Base-by-base conservation (phyloP, 192 early-diverging fungal genomes). In the Linnemannia schmuckeri region DNA sequence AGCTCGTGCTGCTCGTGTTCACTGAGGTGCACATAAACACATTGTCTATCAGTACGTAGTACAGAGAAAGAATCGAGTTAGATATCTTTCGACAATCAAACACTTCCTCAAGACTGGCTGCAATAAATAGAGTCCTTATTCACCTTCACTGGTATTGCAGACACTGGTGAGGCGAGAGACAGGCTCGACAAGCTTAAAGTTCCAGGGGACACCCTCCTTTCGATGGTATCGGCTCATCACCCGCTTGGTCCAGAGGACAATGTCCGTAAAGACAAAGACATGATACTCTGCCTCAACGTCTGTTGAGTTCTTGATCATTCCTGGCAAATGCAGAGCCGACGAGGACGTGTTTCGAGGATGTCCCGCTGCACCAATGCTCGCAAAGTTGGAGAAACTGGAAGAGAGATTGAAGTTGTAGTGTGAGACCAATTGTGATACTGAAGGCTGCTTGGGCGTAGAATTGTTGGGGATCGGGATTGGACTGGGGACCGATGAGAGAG, bases 181-280 rank as follows among this genome's bases (percentile, higher is more conserved):
- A 10, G 85, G 85, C 44, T 87, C 85, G 2, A 87, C 79, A 33
- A 87, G 72, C 38, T 87, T 87, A 33, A 87, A 87, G 54, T 81
- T 81, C 85, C 85, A 87, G 3, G 85, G 85, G 0, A 73, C 54
- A 8, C 85, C 85, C 54, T 87, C 85, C 49, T 87, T 87, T 1
- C 85, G 85, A 42, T 87, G 70, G 46, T 87, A 87, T 4, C 85
- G 79, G 52, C 85, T 81, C 72, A 87, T 81, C 15, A 87, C 85
- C 17, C 85, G n/a, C 37, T 87, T 87, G 27, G 85, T 87, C 85
- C 85, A 87, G 0, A 87, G 61, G 0, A 87, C 76, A 71, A 87
- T 87, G 42, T 87, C 85, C 24, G 85, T 87, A 61, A 87, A 87
- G 41, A 87, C 41, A 78, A 87, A 87, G 61, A 87, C 80, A 35